Evolutionary conservation across 169 alveolate species (phyloP).

Genomic region (Cryptosporidium andersoni): DNA sequence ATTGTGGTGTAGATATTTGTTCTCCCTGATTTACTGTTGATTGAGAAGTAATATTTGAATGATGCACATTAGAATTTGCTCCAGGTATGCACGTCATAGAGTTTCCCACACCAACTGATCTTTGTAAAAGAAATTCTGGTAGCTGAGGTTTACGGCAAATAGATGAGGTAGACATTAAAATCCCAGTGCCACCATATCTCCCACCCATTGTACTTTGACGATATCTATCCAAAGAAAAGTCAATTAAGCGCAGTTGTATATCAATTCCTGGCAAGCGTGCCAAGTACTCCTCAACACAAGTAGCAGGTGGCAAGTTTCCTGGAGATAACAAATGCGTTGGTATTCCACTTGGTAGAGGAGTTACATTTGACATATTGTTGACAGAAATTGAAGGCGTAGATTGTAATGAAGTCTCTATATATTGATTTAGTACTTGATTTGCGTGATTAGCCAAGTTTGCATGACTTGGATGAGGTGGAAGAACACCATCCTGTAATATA

Average conservation of each 20-base stretch:
- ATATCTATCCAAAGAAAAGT: constrained; percentile 49
- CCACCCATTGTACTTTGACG: constrained; percentile 72
- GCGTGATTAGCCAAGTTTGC: constrained; percentile 60
- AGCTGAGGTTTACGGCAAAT: constrained; percentile 68
- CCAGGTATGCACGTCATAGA: background rate
- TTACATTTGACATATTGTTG: constrained; percentile 4
- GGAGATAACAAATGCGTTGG: constrained; percentile 65
- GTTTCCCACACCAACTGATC: constrained; percentile 21
- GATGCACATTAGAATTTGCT: background rate
- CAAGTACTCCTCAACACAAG: constrained; percentile 63
- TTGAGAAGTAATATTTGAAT: background rate
- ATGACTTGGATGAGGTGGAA: constrained; percentile 70
- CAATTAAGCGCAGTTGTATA: constrained; percentile 44
- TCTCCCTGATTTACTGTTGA: background rate
- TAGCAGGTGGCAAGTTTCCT: constrained; percentile 66
- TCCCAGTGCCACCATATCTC: constrained; percentile 69
- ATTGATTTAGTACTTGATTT: constrained; percentile 58
- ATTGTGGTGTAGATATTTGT: background rate
- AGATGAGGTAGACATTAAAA: constrained; percentile 52
- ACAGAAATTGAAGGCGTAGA: background rate
- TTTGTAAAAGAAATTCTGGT: constrained; percentile 64
- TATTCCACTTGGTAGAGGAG: constrained; percentile 69
- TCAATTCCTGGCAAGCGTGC: constrained; percentile 67
- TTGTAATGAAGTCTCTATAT: constrained; percentile 39
- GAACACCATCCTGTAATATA: constrained; percentile 57